Conservation (phyloP, 2,329 filamentous ascomycete species). For the Trichoderma semiorbis region DNA sequence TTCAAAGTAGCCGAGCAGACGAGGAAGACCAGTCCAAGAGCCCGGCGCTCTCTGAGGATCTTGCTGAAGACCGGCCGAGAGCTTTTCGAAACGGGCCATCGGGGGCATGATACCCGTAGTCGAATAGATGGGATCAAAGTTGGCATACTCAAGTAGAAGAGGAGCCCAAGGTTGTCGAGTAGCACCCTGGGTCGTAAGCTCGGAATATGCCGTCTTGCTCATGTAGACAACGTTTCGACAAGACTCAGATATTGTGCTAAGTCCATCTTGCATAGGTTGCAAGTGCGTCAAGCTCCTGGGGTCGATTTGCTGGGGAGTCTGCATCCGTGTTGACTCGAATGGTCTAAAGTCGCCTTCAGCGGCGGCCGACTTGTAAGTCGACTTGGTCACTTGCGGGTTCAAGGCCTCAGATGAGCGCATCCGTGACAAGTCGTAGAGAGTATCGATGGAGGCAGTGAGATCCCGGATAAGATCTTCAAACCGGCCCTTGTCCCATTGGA, state of each 20-base stretch:
- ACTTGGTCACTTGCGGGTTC: constrained; percentile 30
- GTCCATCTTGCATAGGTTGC: constrained; percentile 37
- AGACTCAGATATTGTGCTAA: constrained; percentile 26
- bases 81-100: constrained; percentile 62
- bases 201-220: constrained; percentile 50
- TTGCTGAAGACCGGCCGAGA: constrained; percentile 56
- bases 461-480: constrained; percentile 74
- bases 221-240: constrained; percentile 47
- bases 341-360: constrained; percentile 44
- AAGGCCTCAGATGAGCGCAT: constrained; percentile 52
- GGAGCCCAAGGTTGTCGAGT: constrained; percentile 48
- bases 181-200: constrained; percentile 41
- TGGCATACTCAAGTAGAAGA: constrained; percentile 68
- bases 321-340: constrained; percentile 59
- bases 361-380: constrained; percentile 29
- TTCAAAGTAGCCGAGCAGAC: constrained; percentile 68
- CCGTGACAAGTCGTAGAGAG: constrained; percentile 70
- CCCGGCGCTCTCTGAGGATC: constrained; percentile 49
- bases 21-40: constrained; percentile 60
- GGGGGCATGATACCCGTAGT: constrained; percentile 61
- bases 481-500: constrained; percentile 66
- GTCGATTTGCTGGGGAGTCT: constrained; percentile 59
- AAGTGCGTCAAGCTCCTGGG: constrained; percentile 51
- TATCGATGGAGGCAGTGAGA: constrained; percentile 74
- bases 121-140: constrained; percentile 60